Evolutionary conservation across 2,329 filamentous ascomycete species (phyloP).

Genomic region (Aspergillus fumigatiaffinis): DNA sequence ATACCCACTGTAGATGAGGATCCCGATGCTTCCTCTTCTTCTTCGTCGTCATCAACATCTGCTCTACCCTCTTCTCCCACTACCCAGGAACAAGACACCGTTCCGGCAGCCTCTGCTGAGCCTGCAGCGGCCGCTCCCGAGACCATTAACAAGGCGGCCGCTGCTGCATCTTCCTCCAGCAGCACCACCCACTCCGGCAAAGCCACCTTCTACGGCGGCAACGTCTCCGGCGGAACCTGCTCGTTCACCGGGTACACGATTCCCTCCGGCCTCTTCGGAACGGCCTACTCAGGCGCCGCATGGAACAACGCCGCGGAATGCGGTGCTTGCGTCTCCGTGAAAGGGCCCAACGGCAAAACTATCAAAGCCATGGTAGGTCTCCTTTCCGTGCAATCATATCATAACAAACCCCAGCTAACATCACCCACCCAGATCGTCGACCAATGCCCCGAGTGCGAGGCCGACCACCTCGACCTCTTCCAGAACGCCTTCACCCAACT

Average conservation of each 20-base stretch:
- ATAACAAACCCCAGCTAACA: not conserved
- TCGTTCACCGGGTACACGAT: constrained; percentile 62
- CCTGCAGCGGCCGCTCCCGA: too few relatives aligned
- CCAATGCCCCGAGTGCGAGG: constrained; percentile 53
- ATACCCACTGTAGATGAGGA: too few relatives aligned
- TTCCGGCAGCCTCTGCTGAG: not conserved
- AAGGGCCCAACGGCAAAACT: constrained; percentile 46
- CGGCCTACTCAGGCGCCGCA: constrained; percentile 55
- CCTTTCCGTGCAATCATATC: not conserved
- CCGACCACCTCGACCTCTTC: constrained; percentile 56
- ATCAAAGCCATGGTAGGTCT: constrained; percentile 61
- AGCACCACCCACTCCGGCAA: constrained; percentile 30
- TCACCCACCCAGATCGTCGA: constrained; percentile 47
- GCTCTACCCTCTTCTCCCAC: constrained; percentile 3
- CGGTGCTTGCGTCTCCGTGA: constrained; percentile 59
- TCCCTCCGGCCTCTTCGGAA: constrained; percentile 55
- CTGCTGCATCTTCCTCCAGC: constrained; percentile 2
- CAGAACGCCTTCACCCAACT: constrained; percentile 48
- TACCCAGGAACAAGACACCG: not conserved
- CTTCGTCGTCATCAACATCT: not conserved
- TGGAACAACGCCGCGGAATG: constrained; percentile 56
- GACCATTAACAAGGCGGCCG: too few relatives aligned
- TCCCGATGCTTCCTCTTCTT: constrained; percentile 1
- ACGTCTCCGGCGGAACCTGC: constrained; percentile 58
- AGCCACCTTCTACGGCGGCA: constrained; percentile 55